These are phyloP conservation scores for Paxillus ammoniavirescens DNA, from an alignment of 768 basidiomycete genomes.

Conservation along the genomic window DNA sequence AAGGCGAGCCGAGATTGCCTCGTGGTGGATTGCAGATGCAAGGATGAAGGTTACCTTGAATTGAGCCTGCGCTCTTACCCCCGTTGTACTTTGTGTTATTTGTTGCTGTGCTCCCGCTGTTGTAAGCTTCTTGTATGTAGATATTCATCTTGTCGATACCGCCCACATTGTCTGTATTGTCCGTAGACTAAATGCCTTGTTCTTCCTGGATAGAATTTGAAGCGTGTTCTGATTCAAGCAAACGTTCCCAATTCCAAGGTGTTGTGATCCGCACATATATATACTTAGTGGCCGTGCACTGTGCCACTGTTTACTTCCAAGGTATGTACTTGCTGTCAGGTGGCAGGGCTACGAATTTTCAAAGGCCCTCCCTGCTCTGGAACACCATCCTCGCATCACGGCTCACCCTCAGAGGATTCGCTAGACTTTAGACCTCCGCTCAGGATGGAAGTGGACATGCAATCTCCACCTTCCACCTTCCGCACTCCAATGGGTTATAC, in stretches of 20 bases:
- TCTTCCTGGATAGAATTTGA: background rate
- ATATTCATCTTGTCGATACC: background rate
- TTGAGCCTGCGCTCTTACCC: background rate
- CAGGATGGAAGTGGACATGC: conserved; percentile 60
- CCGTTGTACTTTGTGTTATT: conserved; percentile 11
- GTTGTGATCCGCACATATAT: too few relatives aligned
- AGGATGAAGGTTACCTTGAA: conserved; percentile 9
- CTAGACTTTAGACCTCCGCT: background rate
- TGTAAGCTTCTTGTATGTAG: background rate
- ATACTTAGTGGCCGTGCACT: too few relatives aligned
- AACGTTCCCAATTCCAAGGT: too few relatives aligned
- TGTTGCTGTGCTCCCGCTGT: background rate
- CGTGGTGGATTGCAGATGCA: conserved; percentile 56
- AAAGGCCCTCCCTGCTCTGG: background rate
- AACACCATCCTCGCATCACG: background rate
- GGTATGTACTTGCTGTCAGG: too few relatives aligned
- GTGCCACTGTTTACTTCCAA: too few relatives aligned
- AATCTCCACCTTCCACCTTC: conserved; percentile 40
- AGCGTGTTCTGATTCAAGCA: too few relatives aligned
- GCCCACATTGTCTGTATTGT: background rate
- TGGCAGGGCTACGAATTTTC: too few relatives aligned
- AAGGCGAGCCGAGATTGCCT: conserved; percentile 71
- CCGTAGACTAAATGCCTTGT: background rate
- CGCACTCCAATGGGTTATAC: conserved; percentile 34
- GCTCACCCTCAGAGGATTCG: background rate